Evolutionary conservation across 2,329 filamentous ascomycete species (phyloP).

Genomic region (Sarocladium oryzae): DNA sequence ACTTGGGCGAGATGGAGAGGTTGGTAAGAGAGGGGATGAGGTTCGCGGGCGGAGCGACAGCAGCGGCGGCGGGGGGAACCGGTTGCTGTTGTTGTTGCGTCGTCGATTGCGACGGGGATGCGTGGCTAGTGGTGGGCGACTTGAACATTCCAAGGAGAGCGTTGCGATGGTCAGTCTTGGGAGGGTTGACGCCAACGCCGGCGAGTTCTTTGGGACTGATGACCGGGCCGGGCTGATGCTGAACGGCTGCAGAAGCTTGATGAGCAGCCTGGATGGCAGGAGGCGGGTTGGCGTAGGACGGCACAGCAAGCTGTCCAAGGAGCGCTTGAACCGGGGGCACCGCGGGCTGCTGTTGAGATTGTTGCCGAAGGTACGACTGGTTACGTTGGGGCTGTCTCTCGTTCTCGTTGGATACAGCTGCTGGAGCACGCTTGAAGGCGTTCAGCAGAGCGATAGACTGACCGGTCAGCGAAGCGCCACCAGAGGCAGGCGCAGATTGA

Average conservation of each 20-base stretch:
- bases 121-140: constrained; percentile 21
- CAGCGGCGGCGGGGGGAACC: too few species aligned
- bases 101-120: not conserved
- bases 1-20: constrained; percentile 1
- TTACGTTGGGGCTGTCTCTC: not conserved
- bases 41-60: too few species aligned
- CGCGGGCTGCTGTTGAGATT: constrained; percentile 12
- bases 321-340: not conserved
- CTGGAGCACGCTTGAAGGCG: constrained; percentile 31
- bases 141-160: constrained; percentile 50
- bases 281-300: constrained; percentile 4
- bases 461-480: constrained; percentile 28
- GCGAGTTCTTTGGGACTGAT: constrained; percentile 21
- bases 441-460: constrained; percentile 38
- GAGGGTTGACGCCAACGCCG: constrained; percentile 19
- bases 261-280: not conserved
- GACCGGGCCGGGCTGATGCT: not conserved
- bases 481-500: constrained; percentile 15
- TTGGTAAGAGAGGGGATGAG: constrained; percentile 2
- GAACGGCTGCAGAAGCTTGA: not conserved
- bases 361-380: constrained; percentile 10
- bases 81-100: constrained; percentile 3
- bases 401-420: constrained; percentile 10
- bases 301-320: constrained; percentile 5
- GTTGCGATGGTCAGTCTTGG: constrained; percentile 33